These are phyloP conservation scores for Fusarium liriodendri DNA, from an alignment of 2,329 filamentous ascomycete species.

Conservation along the genomic window DNA sequence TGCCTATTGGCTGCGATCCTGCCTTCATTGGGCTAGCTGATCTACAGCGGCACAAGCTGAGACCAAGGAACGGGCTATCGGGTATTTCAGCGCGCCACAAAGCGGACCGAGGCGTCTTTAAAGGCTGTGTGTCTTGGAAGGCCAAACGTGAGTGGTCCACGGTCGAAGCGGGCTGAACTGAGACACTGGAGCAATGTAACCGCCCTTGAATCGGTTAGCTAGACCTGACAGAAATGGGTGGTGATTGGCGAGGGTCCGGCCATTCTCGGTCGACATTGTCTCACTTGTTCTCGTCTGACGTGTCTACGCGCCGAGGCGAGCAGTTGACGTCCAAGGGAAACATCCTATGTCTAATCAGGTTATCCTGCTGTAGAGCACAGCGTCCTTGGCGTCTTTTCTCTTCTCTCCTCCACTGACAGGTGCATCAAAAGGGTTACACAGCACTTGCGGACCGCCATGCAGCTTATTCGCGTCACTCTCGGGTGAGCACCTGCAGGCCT, in stretches of 20 bases:
- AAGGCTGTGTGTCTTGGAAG: not conserved
- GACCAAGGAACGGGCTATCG: not conserved
- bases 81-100: not conserved
- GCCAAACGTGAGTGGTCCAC: not conserved
- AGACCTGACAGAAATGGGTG: not conserved
- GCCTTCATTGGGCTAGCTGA: not conserved
- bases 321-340: not conserved
- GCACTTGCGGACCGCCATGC: not conserved
- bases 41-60: not conserved
- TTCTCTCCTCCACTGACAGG: not conserved
- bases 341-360: not conserved
- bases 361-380: not conserved
- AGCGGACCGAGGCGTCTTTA: not conserved
- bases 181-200: not conserved
- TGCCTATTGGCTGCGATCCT: not conserved
- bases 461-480: not conserved
- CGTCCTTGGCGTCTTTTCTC: not conserved
- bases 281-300: not conserved
- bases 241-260: not conserved
- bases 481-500: not conserved
- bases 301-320: not conserved
- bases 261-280: not conserved
- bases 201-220: not conserved
- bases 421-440: not conserved
- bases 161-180: not conserved